Base-by-base conservation (phyloP, 768 basidiomycete genomes). In the Agaricus sinodeliciosus region DNA sequence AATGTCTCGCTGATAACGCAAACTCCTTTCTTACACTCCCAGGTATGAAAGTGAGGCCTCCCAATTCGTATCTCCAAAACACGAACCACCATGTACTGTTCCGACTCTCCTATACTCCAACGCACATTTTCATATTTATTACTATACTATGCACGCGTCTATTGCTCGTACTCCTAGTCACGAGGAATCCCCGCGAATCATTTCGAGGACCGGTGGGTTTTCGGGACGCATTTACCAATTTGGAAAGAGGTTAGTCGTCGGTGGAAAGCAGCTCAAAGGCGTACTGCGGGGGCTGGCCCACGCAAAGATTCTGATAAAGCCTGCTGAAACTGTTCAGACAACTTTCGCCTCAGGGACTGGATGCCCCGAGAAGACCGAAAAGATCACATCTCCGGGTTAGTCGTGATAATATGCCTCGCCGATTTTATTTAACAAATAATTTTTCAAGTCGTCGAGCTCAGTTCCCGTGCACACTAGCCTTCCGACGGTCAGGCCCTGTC, bases 261-360 rank as follows among this genome's bases (percentile, higher is more conserved):
- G 41, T 34, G 49, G 40, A 50, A 43, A 19, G 41, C 49, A 19
- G 55, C 12, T 31, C 12, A 39, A 7, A 27, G 55, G 41, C 13
- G 25, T 27, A 39, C 27, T 43, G 51, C 36, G 27, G 43, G 43
- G 51, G 56, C 54, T 59, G 51, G 45, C 43, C 49, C 42, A 35
- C 49, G 41, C 42, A 31, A 16, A 31, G 41, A 18, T 28, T 34
- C 41, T 43, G 49, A 50, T 42, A 28, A 50, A 22, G 36, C n/a
- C 48, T 26, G 48, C 19, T 12, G 37, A 49, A 19, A 22, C 37
- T 15, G 37, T 26, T 22, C 27, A 35, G 12, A 49, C 26, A 39
- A 49, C 48, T 19, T 35, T 12, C 1, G 16, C 18, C 35, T 19
- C 22, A 18, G 48, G 37, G 37, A 15, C 8, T 9, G 9, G 22